Evolutionary conservation across 768 basidiomycete species (phyloP), one percentile per base, ranked within the genome.

Genomic region (Infundibulicybe gibba): DNA sequence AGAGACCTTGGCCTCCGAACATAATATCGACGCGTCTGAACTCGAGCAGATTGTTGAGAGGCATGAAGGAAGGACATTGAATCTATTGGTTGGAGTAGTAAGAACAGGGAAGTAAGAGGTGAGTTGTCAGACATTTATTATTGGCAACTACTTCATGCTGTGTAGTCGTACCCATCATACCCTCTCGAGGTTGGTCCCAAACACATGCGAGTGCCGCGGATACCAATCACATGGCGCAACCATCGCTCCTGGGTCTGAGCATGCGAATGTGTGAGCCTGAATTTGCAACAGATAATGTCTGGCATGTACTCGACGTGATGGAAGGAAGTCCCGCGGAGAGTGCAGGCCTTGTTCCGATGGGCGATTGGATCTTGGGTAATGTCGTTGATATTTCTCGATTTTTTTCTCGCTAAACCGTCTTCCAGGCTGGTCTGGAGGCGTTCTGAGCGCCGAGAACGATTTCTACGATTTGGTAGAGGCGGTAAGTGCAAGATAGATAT

Each of bases 251-350:
- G 19, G 97, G 97, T 1, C 74, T 99, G 6, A 93, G 89, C 58
- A 85, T 98, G 81, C 81, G 95, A 16, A 79, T 97, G 60, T 99
- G 97, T 61, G 81, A 90, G 61, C 94, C 95, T 3, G 86, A 90
- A 56, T 75, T 80, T 43, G 88, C 95, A 13, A 71, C 90, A 15
- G 93, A 97, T 59, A 91, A 88, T 52, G 94, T 99, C 5, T 99
- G 97, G 94, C 97, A 98, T 65, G 93, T 99, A 34, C 74, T 99
- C 40, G 97, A 99, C 60, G 93, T 99, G 12, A 69, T 95, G 34
- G 95, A 99, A 64, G 95, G 93, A 16, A 90, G 87, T 52, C 97
- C 97, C 5, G 97, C 95, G 8, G 94, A 98, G 71, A 90, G 87
- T 58, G 93, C 94, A 5, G 95, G 94, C 2, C 80, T 98, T 10